Percentiles rank a stretch among this genome's conserved stretches.
These are phyloP conservation scores for Sugiyamaella mastotermitis DNA, from an alignment of 805 yeast species.

Conservation along the genomic window DNA sequence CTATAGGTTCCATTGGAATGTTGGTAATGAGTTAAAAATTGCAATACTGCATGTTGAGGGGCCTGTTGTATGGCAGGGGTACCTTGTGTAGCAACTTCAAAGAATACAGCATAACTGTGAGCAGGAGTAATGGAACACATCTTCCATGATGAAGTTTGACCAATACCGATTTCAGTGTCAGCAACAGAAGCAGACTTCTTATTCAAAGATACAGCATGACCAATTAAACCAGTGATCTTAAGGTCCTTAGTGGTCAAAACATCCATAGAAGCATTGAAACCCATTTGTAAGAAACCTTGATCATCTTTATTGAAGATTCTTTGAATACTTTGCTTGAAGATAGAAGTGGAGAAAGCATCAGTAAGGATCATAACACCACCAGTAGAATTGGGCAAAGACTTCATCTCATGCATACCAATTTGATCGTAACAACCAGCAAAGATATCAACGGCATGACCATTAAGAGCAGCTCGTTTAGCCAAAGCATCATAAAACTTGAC, in stretches of 20 bases:
- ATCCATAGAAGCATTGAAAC: slow-evolving; percentile 82
- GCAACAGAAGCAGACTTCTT: slow-evolving; percentile 65
- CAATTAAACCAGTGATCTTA: slow-evolving; percentile 88
- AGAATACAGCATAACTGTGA: slow-evolving; percentile 83
- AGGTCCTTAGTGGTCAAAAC: slow-evolving; percentile 74
- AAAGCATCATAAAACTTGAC: slow-evolving; percentile 71
- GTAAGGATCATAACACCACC: slow-evolving; percentile 86
- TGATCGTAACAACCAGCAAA: slow-evolving; percentile 96
- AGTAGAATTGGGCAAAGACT: slow-evolving; percentile 71
- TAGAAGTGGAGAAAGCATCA: slow-evolving; percentile 91
- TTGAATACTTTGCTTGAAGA: slow-evolving; percentile 85
- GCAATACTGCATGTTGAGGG: slow-evolving; percentile 43
- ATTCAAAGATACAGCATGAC: slow-evolving; percentile 73
- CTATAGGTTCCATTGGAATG: slow-evolving; percentile 91
- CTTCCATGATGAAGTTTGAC: slow-evolving; percentile 85
- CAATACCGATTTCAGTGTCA: slow-evolving; percentile 90
- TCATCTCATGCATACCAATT: slow-evolving; percentile 93
- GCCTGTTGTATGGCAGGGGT: slow-evolving; percentile 28
- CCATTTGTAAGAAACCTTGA: slow-evolving; percentile 81
- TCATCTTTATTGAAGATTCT: slow-evolving; percentile 83
- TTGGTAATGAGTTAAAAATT: slow-evolving; percentile 87
- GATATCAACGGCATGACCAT: slow-evolving; percentile 79
- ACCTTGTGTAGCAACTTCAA: slow-evolving; percentile 56
- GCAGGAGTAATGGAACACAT: slow-evolving; percentile 81
- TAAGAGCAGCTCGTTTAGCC: slow-evolving; percentile 62